Percentiles rank a stretch among this genome's conserved stretches.
Conservation (phyloP, 129 eudicot species). For the Tagetes erecta region DNA sequence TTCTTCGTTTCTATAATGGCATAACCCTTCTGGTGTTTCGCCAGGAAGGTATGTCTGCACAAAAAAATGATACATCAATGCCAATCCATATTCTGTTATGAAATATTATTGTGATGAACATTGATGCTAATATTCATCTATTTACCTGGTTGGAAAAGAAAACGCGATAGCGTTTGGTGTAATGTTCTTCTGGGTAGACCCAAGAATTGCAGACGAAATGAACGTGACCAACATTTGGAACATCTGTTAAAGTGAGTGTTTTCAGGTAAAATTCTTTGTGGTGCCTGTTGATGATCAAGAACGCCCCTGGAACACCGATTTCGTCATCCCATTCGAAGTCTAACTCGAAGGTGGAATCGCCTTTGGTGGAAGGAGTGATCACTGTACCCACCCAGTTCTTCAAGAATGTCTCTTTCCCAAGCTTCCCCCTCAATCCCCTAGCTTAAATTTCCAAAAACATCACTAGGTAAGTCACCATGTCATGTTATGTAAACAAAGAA, state of each 20-base stretch:
- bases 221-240: slow-evolving; percentile 43
- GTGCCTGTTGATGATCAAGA: slow-evolving; percentile 47
- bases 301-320: slow-evolving; percentile 58
- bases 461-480: background rate
- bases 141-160: slow-evolving; percentile 64
- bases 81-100: background rate
- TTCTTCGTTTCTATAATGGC: slow-evolving; percentile 58
- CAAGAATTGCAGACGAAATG: slow-evolving; percentile 73
- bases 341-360: slow-evolving; percentile 39
- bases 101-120: background rate
- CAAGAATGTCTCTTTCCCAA: slow-evolving; percentile 47
- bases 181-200: slow-evolving; percentile 46
- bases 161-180: slow-evolving; percentile 40
- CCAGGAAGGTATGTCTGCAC: slow-evolving; percentile 74
- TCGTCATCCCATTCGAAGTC: slow-evolving; percentile 54
- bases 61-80: background rate
- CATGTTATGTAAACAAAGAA: background rate
- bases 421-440: slow-evolving; percentile 39
- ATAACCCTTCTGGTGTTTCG: slow-evolving; percentile 62
- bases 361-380: slow-evolving; percentile 28
- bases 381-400: slow-evolving; percentile 42
- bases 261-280: slow-evolving; percentile 56
- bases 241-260: slow-evolving; percentile 46
- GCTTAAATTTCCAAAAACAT: slow-evolving; percentile 28
- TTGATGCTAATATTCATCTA: background rate